phyloP scores from a whole-genome alignment of 495 filamentous ascomycete species.

The Talaromyces ruber region DNA sequence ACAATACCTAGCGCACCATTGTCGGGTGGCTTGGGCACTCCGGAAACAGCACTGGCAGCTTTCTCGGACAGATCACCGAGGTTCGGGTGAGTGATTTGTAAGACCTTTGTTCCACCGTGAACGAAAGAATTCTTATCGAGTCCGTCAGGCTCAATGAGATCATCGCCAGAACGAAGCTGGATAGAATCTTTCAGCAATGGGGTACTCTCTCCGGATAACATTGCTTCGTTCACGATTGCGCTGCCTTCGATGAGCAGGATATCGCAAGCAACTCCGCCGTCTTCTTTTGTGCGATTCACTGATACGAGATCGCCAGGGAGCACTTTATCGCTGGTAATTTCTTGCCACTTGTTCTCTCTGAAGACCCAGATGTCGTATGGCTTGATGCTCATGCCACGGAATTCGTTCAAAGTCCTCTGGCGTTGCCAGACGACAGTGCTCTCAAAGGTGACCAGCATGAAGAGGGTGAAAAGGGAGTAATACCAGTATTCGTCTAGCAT shows the following conservation, averaged over 20 bases:
- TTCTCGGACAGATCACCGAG: conserved; percentile 55
- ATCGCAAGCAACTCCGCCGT: conserved; percentile 93
- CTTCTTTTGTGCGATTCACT: conserved; percentile 91
- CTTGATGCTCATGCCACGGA: conserved; percentile 99
- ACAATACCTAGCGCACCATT: conserved; percentile 91
- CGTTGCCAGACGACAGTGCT: conserved; percentile 99
- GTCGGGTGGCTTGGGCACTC: conserved; percentile 72
- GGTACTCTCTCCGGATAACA: conserved; percentile 97
- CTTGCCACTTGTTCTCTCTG: conserved; percentile 74
- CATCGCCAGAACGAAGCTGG: conserved; percentile 79
- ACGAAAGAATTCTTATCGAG: conserved; percentile 95
- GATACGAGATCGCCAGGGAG: conserved; percentile 95
- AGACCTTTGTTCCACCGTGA: conserved; percentile 93
- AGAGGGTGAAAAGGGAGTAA: conserved; percentile 96
- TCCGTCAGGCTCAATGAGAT: conserved; percentile 78
- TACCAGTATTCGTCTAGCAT: conserved; percentile 99
- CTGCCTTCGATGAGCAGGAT: conserved; percentile 92
- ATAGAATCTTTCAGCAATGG: conserved; percentile 94
- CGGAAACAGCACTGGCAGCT: conserved; percentile 57
- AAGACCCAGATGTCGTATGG: conserved; percentile 91
- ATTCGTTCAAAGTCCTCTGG: conserved; percentile 92
- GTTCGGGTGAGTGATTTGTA: conserved; percentile 81
- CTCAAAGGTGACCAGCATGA: conserved; percentile 97
- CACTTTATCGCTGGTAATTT: conserved; percentile 87
- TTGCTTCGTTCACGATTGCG: conserved; percentile 97